Evolutionary conservation across 805 yeast genomes (phyloP).

Genomic region (Lipomyces lipofer): DNA sequence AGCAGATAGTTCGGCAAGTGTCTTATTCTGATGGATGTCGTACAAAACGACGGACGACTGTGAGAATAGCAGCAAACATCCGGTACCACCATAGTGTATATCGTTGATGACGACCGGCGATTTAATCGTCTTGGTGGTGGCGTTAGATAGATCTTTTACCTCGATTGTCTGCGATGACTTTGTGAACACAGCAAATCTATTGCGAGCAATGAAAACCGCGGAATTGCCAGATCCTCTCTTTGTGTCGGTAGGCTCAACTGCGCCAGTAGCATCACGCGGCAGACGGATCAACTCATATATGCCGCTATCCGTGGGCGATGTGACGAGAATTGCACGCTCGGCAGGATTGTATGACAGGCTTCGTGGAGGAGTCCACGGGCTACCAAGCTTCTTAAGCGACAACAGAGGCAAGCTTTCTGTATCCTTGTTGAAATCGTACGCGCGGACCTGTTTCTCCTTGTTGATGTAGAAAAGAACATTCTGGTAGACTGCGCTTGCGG

Average conservation of each 20-base stretch:
- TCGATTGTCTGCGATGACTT: conserved; percentile 66
- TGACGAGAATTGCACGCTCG: conserved; percentile 80
- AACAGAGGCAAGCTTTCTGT: conserved; percentile 74
- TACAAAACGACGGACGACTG: conserved; percentile 70
- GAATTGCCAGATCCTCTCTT: conserved; percentile 77
- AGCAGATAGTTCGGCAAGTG: conserved; percentile 64
- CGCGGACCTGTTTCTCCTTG: conserved; percentile 81
- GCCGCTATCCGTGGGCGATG: conserved; percentile 62
- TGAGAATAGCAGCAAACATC: conserved; percentile 75
- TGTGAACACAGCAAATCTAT: conserved; percentile 82
- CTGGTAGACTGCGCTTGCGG: conserved; percentile 75
- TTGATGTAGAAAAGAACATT: conserved; percentile 75
- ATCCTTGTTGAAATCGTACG: conserved; percentile 65
- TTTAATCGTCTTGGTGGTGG: conserved; percentile 77
- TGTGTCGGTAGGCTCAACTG: conserved; percentile 85
- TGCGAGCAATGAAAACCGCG: conserved; percentile 92
- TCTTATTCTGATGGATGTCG: conserved; percentile 91
- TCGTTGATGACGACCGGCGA: conserved; percentile 58
- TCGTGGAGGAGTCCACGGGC: conserved; percentile 81
- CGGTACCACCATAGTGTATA: conserved; percentile 70
- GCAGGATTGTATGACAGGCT: conserved; percentile 88
- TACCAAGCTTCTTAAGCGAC: conserved; percentile 80
- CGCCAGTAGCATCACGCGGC: conserved; percentile 87
- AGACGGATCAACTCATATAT: conserved; percentile 71
- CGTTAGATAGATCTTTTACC: conserved; percentile 78